phyloP scores from a whole-genome alignment of 495 filamentous ascomycete species.

The Lophium mytilinum region DNA sequence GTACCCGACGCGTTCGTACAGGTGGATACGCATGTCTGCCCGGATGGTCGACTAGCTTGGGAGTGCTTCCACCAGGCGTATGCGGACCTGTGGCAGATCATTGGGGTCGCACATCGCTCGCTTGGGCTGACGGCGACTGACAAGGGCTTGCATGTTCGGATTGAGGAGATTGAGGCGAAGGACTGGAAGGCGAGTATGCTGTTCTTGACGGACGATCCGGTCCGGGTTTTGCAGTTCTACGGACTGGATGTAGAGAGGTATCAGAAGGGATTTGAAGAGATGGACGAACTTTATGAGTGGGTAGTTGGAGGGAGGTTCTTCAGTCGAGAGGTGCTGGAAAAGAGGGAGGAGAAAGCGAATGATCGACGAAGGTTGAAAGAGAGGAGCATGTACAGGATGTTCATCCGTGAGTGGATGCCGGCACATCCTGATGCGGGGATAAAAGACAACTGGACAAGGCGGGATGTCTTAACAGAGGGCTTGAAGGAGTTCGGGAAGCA shows the following conservation, averaged over 20 bases:
- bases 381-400: constrained; percentile 42
- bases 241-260: constrained; percentile 41
- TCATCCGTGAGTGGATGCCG: constrained; percentile 44
- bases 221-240: constrained; percentile 48
- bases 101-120: constrained; percentile 51
- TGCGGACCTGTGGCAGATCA: constrained; percentile 58
- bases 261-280: constrained; percentile 37
- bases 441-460: constrained; percentile 6
- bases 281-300: constrained; percentile 51
- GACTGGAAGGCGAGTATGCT: constrained; percentile 49
- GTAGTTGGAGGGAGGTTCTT: constrained; percentile 47
- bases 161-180: constrained; percentile 51
- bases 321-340: constrained; percentile 19
- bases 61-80: constrained; percentile 52
- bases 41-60: constrained; percentile 44
- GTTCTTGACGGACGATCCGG: constrained; percentile 47
- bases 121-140: constrained; percentile 58
- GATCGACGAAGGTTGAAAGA: constrained; percentile 42
- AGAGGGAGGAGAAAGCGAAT: constrained; percentile 39
- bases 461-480: constrained; percentile 19
- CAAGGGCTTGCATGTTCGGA: constrained; percentile 49
- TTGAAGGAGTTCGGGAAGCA: constrained; percentile 24
- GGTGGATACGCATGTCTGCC: constrained; percentile 53
- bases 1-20: constrained; percentile 43
- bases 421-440: background rate